A percentile compares a stretch with the other conserved stretches of the same genome.
Evolutionary conservation across 2,329 filamentous ascomycete genomes (phyloP).

Genomic region (Fusarium anthophilum): DNA sequence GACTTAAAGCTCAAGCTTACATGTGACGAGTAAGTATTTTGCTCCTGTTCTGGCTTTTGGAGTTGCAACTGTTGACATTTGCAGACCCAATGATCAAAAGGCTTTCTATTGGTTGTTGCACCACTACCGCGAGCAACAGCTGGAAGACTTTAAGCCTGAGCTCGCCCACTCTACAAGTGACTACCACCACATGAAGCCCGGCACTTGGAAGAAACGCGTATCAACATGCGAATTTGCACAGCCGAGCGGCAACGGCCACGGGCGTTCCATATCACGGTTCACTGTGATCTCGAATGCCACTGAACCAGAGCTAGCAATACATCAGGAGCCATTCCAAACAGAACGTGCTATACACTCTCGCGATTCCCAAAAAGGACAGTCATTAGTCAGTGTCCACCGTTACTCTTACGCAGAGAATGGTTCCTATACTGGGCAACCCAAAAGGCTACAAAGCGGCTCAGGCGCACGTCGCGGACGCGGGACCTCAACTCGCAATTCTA

Average conservation of each 20-base stretch:
- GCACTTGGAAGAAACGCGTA: slow-evolving; percentile 66
- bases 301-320: slow-evolving; percentile 58
- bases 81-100: slow-evolving; percentile 88
- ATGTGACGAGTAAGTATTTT: slow-evolving; percentile 65
- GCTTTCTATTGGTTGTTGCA: slow-evolving; percentile 88
- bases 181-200: slow-evolving; percentile 80
- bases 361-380: slow-evolving; percentile 64
- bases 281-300: slow-evolving; percentile 71
- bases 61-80: slow-evolving; percentile 34
- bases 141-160: slow-evolving; percentile 86
- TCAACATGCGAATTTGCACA: slow-evolving; percentile 69
- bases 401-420: slow-evolving; percentile 47
- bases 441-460: slow-evolving; percentile 50
- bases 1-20: slow-evolving; percentile 75
- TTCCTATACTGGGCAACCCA: slow-evolving; percentile 41
- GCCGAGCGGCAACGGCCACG: slow-evolving; percentile 56
- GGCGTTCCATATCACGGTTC: slow-evolving; percentile 67
- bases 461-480: slow-evolving; percentile 44
- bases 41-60: not conserved
- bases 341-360: slow-evolving; percentile 60
- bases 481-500: slow-evolving; percentile 43
- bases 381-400: slow-evolving; percentile 75
- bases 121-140: slow-evolving; percentile 82
- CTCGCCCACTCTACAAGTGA: slow-evolving; percentile 89
- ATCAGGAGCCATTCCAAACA: slow-evolving; percentile 86